Base-by-base conservation (phyloP, 106 monocot genomes). In the Narthecium ossifragum region DNA sequence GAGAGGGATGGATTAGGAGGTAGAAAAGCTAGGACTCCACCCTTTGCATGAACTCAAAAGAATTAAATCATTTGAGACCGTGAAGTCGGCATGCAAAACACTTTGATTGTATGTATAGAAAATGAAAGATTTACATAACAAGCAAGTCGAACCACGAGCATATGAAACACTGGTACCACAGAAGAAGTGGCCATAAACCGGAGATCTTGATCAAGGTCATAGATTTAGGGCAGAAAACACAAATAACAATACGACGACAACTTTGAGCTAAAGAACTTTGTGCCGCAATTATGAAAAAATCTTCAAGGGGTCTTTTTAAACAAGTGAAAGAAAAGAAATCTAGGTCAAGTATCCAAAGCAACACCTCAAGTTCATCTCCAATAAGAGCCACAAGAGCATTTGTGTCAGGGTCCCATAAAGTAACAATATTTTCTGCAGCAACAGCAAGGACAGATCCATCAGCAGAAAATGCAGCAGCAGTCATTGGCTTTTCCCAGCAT, bases 381-480 rank as follows among this genome's bases (percentile, higher is more conserved):
- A 90, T 78, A 22, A 96, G 73, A 66, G 86, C 83, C 39, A 96
- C 71, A 74, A 96, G 90, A 53, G 55, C 45, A 68, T 96, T 96
- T 43, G 39, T 72, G 45, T 84, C 76, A 51, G 96, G 86, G 49
- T 96, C 90, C 96, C 96, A 96, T 34, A 96, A 63, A 30, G 96
- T 96, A 43, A 90, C 51, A 41, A 74, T 60, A 57, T 62, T 78
- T 47, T 81, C 90, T 20, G 90, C 86, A 34, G 96, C 90, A 84
- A 90, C 73, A 36, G 96, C 90, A 38, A 96, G 73, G 58, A 96
- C 81, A 72, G 96, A 84, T 51, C 96, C 96, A 76, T 96, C 96
- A 67, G 71, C 60, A 52, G 86, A 90, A 81, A 96, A 96, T 34
- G 83, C 83, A 66, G 90, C 90, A 38, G 86, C 90, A 57, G 86